Conservation (phyloP, 2,329 filamentous ascomycete species). For the Aureobasidium pullulans region DNA sequence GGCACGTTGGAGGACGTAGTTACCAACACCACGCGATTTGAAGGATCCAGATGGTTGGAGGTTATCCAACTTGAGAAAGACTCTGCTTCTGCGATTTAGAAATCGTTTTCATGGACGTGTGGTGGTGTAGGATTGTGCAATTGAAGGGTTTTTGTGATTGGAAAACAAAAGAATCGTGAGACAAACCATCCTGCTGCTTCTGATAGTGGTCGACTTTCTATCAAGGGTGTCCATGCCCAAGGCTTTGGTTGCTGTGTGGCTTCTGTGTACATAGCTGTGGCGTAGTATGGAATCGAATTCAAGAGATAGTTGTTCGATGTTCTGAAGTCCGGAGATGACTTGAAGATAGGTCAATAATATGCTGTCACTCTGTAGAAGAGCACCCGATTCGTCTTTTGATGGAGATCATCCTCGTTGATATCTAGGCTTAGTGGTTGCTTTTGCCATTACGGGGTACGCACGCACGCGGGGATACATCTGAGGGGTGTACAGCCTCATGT, state of each 20-base stretch:
- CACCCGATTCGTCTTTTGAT: background rate
- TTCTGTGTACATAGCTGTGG: slow-evolving; percentile 4
- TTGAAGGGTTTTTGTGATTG: background rate
- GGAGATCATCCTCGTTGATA: background rate
- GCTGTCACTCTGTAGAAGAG: background rate
- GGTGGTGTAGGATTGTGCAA: too few species aligned
- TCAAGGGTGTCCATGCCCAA: slow-evolving; percentile 65
- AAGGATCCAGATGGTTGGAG: slow-evolving; percentile 80
- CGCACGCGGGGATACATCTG: background rate
- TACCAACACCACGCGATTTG: slow-evolving; percentile 66
- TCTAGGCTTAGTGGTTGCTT: background rate
- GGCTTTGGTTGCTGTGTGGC: slow-evolving; percentile 32
- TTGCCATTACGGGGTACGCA: slow-evolving; percentile 3
- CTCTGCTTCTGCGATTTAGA: slow-evolving; percentile 49
- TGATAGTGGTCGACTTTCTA: slow-evolving; percentile 61
- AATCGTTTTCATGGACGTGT: background rate
- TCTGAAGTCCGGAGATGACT: background rate
- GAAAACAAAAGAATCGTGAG: background rate
- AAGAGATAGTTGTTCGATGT: background rate
- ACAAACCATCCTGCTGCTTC: slow-evolving; percentile 64
- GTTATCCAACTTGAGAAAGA: slow-evolving; percentile 80
- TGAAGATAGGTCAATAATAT: slow-evolving; percentile 1
- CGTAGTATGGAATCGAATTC: background rate
- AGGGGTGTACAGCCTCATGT: background rate
- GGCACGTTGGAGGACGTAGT: slow-evolving; percentile 50